These are phyloP conservation scores for Pseudofabraea citricarpa DNA, from an alignment of 2,329 filamentous ascomycete species.

Conservation along the genomic window DNA sequence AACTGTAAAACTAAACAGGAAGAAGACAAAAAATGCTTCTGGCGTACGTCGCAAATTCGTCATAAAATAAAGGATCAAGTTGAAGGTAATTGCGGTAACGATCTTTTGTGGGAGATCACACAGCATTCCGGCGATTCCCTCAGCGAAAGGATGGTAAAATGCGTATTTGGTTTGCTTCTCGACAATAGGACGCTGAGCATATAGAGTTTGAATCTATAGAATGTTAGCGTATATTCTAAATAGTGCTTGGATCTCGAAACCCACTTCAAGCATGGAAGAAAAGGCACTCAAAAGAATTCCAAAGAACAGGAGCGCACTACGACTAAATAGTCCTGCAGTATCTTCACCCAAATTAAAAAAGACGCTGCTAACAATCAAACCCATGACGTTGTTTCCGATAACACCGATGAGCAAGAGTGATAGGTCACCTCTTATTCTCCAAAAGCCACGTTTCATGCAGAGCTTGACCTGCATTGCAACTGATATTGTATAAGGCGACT, in stretches of 20 bases:
- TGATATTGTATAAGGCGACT: conserved; percentile 80
- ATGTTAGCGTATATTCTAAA: too few relatives aligned
- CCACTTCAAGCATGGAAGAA: conserved; percentile 49
- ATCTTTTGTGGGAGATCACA: conserved; percentile 83
- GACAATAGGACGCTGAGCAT: conserved; percentile 82
- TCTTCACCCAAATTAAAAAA: conserved; percentile 55
- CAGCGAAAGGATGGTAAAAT: conserved; percentile 83
- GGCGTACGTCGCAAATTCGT: conserved; percentile 60
- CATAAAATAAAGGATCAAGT: conserved; percentile 81
- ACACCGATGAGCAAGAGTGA: conserved; percentile 53
- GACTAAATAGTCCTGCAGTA: conserved; percentile 55
- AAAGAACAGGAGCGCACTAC: conserved; percentile 63
- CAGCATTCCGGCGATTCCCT: conserved; percentile 85
- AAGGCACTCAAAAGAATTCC: conserved; percentile 63
- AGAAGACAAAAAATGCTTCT: conserved; percentile 78
- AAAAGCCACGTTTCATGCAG: conserved; percentile 79
- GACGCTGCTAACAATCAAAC: conserved; percentile 56
- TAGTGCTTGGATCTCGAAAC: too few relatives aligned
- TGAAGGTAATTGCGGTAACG: conserved; percentile 68
- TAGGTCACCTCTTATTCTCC: conserved; percentile 71
- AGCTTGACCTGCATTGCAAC: conserved; percentile 70
- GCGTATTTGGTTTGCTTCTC: conserved; percentile 87
- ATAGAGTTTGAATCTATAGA: conserved; percentile 73
- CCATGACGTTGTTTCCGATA: conserved; percentile 37
- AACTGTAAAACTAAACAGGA: conserved; percentile 9